These are phyloP conservation scores for Calophaca sinica DNA, from an alignment of 306 rosid species.

Conservation along the genomic window DNA sequence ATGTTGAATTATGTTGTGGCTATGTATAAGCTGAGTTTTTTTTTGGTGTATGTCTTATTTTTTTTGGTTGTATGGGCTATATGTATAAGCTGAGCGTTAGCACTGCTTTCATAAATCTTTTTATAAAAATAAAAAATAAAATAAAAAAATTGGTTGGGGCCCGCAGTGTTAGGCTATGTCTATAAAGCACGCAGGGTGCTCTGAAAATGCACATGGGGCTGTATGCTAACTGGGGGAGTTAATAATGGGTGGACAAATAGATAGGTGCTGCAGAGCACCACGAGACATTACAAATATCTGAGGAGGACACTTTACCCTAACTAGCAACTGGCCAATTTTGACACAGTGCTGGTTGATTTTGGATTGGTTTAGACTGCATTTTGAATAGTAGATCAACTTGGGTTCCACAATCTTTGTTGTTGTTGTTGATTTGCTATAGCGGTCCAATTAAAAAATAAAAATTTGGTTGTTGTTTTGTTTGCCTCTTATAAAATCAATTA, in stretches of 20 bases:
- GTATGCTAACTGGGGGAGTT: neutral
- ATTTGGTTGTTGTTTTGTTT: too few relatives aligned
- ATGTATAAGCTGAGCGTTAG: too few relatives aligned
- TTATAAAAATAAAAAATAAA: too few relatives aligned
- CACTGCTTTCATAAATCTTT: too few relatives aligned
- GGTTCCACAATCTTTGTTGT: neutral
- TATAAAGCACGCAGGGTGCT: slow-evolving; percentile 31
- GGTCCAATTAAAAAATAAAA: slow-evolving; percentile 9
- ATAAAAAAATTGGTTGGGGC: neutral
- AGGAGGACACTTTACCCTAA: neutral
- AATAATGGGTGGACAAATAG: neutral
- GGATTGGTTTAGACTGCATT: slow-evolving; percentile 12
- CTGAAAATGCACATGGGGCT: slow-evolving; percentile 55
- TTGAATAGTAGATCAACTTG: neutral
- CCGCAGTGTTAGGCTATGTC: slow-evolving; percentile 30
- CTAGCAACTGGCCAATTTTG: slow-evolving; percentile 13
- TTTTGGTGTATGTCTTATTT: too few relatives aligned
- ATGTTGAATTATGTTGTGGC: too few relatives aligned
- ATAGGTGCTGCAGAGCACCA: slow-evolving; percentile 26
- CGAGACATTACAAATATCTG: neutral
- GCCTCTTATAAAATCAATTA: too few relatives aligned
- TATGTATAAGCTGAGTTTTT: too few relatives aligned
- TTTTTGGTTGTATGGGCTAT: too few relatives aligned
- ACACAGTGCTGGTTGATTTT: neutral
- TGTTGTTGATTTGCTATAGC: neutral